Evolutionary conservation across 1,139 yeast genomes (phyloP).

Genomic region (Protomyces inouyei): DNA sequence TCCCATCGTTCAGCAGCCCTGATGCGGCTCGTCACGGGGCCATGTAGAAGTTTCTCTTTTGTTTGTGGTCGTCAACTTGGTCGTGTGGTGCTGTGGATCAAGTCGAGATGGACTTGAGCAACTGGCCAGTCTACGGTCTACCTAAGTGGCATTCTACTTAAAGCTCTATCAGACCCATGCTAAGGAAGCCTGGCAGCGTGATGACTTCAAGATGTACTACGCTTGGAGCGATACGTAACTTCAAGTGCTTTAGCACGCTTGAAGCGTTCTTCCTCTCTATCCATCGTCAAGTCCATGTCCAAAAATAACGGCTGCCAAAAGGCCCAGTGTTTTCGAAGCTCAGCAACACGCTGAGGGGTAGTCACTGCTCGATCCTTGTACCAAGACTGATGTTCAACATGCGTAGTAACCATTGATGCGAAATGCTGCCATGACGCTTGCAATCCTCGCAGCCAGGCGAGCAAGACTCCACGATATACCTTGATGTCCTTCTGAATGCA

Average conservation of each 20-base stretch:
- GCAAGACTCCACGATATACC: neutral
- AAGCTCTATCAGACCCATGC: no score
- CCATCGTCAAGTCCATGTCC: neutral
- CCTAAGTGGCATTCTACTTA: no score
- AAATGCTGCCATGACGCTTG: neutral
- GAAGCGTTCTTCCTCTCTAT: neutral
- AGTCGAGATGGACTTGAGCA: no score
- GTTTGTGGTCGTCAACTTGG: no score
- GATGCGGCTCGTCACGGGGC: no score
- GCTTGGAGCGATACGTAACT: neutral
- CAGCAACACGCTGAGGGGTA: neutral
- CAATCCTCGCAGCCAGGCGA: neutral
- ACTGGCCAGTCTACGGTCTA: no score
- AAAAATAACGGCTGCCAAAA: neutral
- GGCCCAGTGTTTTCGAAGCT: neutral
- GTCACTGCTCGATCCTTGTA: neutral
- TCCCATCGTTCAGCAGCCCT: no score
- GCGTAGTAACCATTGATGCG: neutral
- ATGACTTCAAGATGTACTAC: no score
- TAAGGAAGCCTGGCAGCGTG: no score
- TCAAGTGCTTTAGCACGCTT: neutral
- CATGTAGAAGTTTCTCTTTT: no score
- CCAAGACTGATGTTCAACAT: neutral
- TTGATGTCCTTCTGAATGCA: neutral
- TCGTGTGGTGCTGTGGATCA: no score